Evolutionary conservation across 2,329 filamentous ascomycete genomes (phyloP), one percentile per base, ranked within the genome.

Genomic region (Hymenoscyphus repandus): DNA sequence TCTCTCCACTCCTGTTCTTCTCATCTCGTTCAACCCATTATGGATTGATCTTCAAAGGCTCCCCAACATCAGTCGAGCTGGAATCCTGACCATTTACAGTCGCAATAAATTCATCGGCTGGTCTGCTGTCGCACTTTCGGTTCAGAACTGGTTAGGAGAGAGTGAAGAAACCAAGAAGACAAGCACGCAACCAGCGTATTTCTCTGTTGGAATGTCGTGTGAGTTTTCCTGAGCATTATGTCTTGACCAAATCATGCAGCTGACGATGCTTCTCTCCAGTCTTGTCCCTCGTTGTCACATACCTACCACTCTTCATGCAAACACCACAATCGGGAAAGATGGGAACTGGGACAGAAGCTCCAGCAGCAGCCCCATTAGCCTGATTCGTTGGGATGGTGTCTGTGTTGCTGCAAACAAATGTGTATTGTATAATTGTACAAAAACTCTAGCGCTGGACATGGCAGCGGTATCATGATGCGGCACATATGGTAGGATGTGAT

Each of bases 121-220:
- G 79, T 82, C 82, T 10, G 79, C 87, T 37, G 82, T 91, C 32
- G 77, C 90, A 53, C 85, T 89, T 68, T 80, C 85, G 58, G 69
- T 90, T 49, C 85, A 91, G 73, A 83, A 74, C 67, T 92, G 86
- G 86, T 77, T 90, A 43, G 83, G 83, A 57, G 86, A 90, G 76
- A 85, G 83, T 62, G 77, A 83, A 62, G 82, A 85, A 52, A 69
- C 80, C 51, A 79, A 75, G 70, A 84, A 81, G 68, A 83, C 72
- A 52, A 71, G 80, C 22, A 72, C 76, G 41, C 91, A 88, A 5
- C 90, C 91, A 2, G 80, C 75, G 47, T 83, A 82, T 66, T 85
- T 93, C 70, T 83, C 83, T 50, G 82, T 93, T 50, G 78, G 83
- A 69, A 93, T 95, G 87, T 82, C 88, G 17, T 64, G 86, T 90